Percentiles rank a stretch among this genome's conserved stretches.
Conservation (phyloP, 371 early-diverging fungal species). For the Apophysomyces trapeziformis region DNA sequence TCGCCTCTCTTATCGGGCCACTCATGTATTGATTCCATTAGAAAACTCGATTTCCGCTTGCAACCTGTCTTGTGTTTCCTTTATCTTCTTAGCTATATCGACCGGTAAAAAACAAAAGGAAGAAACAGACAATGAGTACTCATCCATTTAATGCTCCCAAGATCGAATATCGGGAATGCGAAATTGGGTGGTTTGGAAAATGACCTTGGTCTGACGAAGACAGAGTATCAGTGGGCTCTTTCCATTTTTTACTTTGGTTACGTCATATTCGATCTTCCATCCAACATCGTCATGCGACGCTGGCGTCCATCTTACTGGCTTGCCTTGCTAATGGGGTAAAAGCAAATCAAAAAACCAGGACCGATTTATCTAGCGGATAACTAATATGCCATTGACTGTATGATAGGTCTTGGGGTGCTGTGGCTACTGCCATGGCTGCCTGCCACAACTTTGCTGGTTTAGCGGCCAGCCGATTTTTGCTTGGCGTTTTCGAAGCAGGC, state of each 20-base stretch:
- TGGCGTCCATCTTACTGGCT: slow-evolving; percentile 27
- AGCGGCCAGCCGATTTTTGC: slow-evolving; percentile 18
- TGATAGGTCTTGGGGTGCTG: slow-evolving; percentile 35
- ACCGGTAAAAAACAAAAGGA: slow-evolving; percentile 25
- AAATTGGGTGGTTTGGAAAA: slow-evolving; percentile 41
- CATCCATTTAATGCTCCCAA: not conserved
- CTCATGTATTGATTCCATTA: slow-evolving; percentile 14
- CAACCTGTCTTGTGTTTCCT: slow-evolving; percentile 39
- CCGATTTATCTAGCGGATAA: not conserved
- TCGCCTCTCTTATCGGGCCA: not conserved
- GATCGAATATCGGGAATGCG: slow-evolving; percentile 53
- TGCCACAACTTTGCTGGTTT: slow-evolving; percentile 28
- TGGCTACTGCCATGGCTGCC: slow-evolving; percentile 31
- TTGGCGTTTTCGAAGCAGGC: slow-evolving; percentile 30
- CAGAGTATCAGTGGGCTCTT: slow-evolving; percentile 13
- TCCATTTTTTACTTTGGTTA: slow-evolving; percentile 30
- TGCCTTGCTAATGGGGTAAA: slow-evolving; percentile 34
- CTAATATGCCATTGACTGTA: not conserved
- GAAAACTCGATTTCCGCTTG: slow-evolving; percentile 39
- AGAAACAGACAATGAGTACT: not conserved
- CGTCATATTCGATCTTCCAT: slow-evolving; percentile 46
- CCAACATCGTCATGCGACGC: slow-evolving; percentile 41
- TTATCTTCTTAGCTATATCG: slow-evolving; percentile 43
- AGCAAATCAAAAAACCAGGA: not conserved
- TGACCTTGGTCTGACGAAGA: slow-evolving; percentile 28